Base-by-base conservation (phyloP, 495 filamentous ascomycete genomes). In the Aspergillus panamensis region DNA sequence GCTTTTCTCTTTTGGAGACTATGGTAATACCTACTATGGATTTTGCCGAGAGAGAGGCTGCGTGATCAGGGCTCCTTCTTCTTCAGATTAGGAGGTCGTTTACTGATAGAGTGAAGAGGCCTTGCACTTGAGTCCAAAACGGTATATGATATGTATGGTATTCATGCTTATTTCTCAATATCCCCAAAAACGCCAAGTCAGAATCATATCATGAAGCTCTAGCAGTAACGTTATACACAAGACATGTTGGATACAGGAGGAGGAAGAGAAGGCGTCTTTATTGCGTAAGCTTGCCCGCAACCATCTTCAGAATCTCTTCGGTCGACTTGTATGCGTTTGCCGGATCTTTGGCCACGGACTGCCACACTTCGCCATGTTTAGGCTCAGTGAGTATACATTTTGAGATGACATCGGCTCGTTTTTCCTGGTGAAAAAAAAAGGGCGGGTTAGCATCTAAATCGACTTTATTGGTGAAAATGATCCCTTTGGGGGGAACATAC, bases 281-380 rank as follows among this genome's bases (percentile, higher is more conserved):
- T 57, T 59, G 54, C 20, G 43, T 59, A 42, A 54, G 60, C 45
- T 61, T 51, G 48, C 70, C 64, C 20, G 87, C 86, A 49, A 92
- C 91, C 32, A 89, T 70, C 70, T 87, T 87, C 64, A 98, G 70
- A 14, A 96, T 78, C 72, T 96, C 92, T 70, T 94, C 94, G 0
- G 82, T 79, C 14, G 80, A 74, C 75, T 82, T 87, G 51, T 78
- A 75, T 29, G 85, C 88, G 69, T 91, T 93, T 69, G 77, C 83
- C 9, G 94, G 95, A 66, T 92, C 83, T 76, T 97, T 97, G 14
- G 86, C 83, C 20, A 96, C 80, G 19, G 71, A 74, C 78, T 93
- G 88, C 94, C 94, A 98, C 19, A 90, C 74, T 80, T 98, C 94
- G 9, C 94, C 94, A 73, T 97, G 91, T 63, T 85, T 86, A 10